phyloP scores from a whole-genome alignment of 805 yeast species.

The Metschnikowia similis region DNA sequence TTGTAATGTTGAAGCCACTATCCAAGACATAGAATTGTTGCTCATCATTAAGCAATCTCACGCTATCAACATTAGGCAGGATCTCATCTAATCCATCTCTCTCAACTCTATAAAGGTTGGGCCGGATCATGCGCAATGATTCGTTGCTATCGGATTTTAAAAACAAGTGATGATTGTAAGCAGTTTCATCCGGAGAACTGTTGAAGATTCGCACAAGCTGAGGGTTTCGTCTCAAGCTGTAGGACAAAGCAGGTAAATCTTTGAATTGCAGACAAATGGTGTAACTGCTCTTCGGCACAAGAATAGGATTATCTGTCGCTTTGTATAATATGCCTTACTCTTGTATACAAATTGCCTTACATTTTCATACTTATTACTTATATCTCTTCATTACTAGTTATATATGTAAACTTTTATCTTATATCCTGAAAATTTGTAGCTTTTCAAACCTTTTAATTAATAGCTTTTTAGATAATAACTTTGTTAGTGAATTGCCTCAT shows the following conservation, averaged over 20 bases:
- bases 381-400: too few species aligned
- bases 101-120: slow-evolving; percentile 21
- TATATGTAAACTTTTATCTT: too few species aligned
- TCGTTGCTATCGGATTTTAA: slow-evolving; percentile 14
- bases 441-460: too few species aligned
- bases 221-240: slow-evolving; percentile 32
- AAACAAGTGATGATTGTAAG: slow-evolving; percentile 34
- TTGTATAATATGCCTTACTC: too few species aligned
- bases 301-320: slow-evolving; percentile 22
- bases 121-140: slow-evolving; percentile 26
- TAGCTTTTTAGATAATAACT: too few species aligned
- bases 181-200: slow-evolving; percentile 45
- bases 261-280: slow-evolving; percentile 25
- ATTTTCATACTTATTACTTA: too few species aligned
- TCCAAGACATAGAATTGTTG: slow-evolving; percentile 27
- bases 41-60: background rate
- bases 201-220: slow-evolving; percentile 36
- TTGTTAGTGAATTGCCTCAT: too few species aligned
- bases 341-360: too few species aligned
- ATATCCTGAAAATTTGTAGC: too few species aligned
- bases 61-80: slow-evolving; percentile 18
- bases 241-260: slow-evolving; percentile 28
- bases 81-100: background rate
- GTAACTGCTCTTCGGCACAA: slow-evolving; percentile 14
- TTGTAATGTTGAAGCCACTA: slow-evolving; percentile 22